Evolutionary conservation across 2,329 filamentous ascomycete species (phyloP).

Genomic region (Fusarium paranaense): DNA sequence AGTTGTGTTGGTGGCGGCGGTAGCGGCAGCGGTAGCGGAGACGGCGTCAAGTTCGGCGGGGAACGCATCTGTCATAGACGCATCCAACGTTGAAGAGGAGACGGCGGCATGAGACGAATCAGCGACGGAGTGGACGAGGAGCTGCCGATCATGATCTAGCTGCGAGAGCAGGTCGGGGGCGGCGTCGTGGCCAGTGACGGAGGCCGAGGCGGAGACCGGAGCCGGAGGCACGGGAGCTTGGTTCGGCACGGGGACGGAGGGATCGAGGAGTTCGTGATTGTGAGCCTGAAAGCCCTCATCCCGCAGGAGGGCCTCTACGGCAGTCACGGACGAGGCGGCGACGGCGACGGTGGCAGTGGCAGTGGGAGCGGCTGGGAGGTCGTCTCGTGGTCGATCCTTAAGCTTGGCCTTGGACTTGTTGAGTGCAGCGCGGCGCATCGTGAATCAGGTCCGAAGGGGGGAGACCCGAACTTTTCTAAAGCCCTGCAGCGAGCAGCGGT

Average conservation of each 20-base stretch:
- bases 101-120: slow-evolving; percentile 16
- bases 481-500: slow-evolving; percentile 22
- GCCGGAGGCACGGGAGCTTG: not conserved
- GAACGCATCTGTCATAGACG: slow-evolving; percentile 37
- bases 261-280: slow-evolving; percentile 13
- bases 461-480: slow-evolving; percentile 34
- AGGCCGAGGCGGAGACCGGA: slow-evolving; percentile 2
- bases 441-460: slow-evolving; percentile 26
- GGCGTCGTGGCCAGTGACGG: slow-evolving; percentile 16
- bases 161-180: slow-evolving; percentile 11
- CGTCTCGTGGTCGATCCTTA: slow-evolving; percentile 35
- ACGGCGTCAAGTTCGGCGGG: slow-evolving; percentile 21
- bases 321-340: slow-evolving; percentile 14
- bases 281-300: slow-evolving; percentile 38
- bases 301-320: slow-evolving; percentile 24
- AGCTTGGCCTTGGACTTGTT: slow-evolving; percentile 21
- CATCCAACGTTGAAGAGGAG: slow-evolving; percentile 21
- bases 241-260: not conserved
- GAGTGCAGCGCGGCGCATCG: slow-evolving; percentile 40
- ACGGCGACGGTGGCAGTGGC: slow-evolving; percentile 6
- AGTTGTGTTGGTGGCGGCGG: slow-evolving; percentile 17
- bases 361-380: not conserved
- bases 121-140: slow-evolving; percentile 4
- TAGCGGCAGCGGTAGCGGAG: slow-evolving; percentile 12
- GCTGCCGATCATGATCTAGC: slow-evolving; percentile 5